Conservation (phyloP, 306 rosid genomes). For the Luffa aegyptiaca region DNA sequence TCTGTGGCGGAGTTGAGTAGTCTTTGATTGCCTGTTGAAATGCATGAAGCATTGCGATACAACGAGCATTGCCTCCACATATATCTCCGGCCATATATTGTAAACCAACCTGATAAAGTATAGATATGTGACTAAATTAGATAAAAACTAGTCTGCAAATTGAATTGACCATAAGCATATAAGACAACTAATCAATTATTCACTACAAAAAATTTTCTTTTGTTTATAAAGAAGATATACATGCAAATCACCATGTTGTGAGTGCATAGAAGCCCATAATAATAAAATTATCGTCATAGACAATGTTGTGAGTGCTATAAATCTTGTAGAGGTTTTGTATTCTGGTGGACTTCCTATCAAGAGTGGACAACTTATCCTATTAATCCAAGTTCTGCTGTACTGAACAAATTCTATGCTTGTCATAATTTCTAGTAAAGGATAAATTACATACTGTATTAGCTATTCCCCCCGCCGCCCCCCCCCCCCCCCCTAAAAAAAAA, state of each 20-base stretch:
- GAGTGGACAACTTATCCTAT: background rate
- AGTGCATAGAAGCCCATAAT: background rate
- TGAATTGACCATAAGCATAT: background rate
- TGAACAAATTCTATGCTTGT: background rate
- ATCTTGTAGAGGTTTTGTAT: background rate
- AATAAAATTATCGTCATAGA: background rate
- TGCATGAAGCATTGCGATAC: conserved; percentile 76
- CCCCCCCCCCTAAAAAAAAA: background rate
- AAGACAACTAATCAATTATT: background rate
- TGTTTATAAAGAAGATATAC: background rate
- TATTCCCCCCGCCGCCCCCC: background rate
- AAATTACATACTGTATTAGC: background rate
- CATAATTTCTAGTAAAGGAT: background rate
- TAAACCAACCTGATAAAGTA: conserved; percentile 62
- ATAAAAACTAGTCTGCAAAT: background rate
- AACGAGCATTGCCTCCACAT: conserved; percentile 75
- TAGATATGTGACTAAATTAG: background rate
- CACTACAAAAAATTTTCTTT: background rate
- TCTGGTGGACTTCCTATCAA: background rate
- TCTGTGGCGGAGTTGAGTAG: conserved; percentile 64
- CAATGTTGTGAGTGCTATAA: background rate
- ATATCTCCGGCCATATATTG: conserved; percentile 60
- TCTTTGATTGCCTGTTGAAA: conserved; percentile 67
- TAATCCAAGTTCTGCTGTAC: background rate
- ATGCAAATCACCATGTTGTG: background rate